Conservation (phyloP, 768 basidiomycete genomes). For the Macrolepiota fuliginosa region DNA sequence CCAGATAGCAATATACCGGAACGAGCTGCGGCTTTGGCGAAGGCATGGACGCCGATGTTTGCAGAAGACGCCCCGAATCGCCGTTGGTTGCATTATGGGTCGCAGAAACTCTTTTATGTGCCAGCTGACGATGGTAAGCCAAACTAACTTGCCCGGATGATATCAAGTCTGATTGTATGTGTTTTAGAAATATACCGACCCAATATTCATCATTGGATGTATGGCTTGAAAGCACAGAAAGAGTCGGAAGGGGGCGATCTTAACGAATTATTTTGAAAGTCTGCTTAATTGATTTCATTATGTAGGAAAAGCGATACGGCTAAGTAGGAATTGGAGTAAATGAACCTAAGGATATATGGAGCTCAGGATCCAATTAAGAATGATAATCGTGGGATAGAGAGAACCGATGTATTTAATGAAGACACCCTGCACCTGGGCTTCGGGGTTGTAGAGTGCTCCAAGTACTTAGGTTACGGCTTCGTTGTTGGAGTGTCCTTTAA, state of each 20-base stretch:
- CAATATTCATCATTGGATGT: neutral
- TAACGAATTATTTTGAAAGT: neutral
- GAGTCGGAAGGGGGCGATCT: neutral
- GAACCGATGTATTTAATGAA: too few species aligned
- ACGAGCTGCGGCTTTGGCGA: conserved; percentile 13
- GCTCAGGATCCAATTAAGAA: too few species aligned
- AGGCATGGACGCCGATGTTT: conserved; percentile 19
- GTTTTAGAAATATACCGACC: neutral
- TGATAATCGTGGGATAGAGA: too few species aligned
- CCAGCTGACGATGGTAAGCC: conserved; percentile 17
- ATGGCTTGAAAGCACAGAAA: neutral
- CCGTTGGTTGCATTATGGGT: conserved; percentile 18
- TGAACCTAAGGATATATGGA: too few species aligned
- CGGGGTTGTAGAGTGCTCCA: too few species aligned
- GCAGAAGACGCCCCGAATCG: conserved; percentile 13
- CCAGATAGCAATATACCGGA: conserved; percentile 7
- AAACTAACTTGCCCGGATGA: neutral
- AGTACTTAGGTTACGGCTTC: too few species aligned
- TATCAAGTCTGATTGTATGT: neutral
- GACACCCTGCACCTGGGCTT: too few species aligned
- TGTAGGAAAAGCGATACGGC: neutral
- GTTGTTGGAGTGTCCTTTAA: too few species aligned
- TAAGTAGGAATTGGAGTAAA: neutral
- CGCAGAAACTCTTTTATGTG: conserved; percentile 17
- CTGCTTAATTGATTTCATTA: neutral